Conservation (phyloP, 2,329 filamentous ascomycete species). For the Neopestalotiopsis sp. region DNA sequence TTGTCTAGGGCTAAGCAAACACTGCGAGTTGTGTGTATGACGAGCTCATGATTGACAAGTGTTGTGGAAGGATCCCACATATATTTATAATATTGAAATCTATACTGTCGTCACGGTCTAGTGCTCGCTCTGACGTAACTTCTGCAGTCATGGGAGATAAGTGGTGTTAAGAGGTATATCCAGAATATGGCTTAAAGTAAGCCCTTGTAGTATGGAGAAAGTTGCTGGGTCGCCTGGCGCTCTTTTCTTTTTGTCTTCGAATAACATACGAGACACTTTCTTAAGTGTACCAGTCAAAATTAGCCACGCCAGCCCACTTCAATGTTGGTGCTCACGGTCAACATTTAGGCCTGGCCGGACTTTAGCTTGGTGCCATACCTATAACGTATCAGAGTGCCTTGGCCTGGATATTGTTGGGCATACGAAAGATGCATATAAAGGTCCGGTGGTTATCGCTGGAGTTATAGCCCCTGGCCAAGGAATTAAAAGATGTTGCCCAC, state of each 20-base stretch:
- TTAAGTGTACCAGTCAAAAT: too few relatives aligned
- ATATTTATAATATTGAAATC: not conserved
- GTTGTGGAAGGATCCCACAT: not conserved
- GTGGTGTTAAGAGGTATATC: not conserved
- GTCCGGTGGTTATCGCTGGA: too few relatives aligned
- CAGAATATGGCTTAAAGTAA: not conserved
- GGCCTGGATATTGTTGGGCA: too few relatives aligned
- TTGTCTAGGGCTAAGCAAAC: not conserved
- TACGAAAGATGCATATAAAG: too few relatives aligned
- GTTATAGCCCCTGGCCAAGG: too few relatives aligned
- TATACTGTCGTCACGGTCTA: not conserved
- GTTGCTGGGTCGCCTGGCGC: not conserved
- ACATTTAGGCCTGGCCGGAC: too few relatives aligned
- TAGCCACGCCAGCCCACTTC: too few relatives aligned
- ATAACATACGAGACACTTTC: not conserved
- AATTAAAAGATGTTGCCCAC: too few relatives aligned
- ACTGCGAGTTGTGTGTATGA: not conserved
- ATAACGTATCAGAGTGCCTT: too few relatives aligned
- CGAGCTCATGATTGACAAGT: not conserved
- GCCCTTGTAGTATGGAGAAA: not conserved
- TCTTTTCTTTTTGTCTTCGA: not conserved
- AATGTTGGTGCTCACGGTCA: too few relatives aligned
- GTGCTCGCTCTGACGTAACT: not conserved
- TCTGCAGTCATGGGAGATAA: not conserved
- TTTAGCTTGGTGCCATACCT: too few relatives aligned